Evolutionary conservation across 176 grass and related monocot species (phyloP).

Genomic region (Cenchrus americanus): DNA sequence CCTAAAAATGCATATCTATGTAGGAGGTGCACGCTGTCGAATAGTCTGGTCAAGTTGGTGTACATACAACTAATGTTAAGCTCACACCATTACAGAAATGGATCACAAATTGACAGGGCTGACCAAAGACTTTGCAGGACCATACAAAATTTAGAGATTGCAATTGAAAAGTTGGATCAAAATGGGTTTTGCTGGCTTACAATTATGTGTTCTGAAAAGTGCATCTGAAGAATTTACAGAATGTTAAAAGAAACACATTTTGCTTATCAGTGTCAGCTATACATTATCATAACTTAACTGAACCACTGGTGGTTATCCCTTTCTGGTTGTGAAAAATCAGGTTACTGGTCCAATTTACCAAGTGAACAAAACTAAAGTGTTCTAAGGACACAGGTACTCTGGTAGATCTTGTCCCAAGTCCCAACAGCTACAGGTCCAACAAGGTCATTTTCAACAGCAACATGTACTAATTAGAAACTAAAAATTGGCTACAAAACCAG

Average conservation of each 20-base stretch:
- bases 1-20: not conserved
- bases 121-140: not conserved
- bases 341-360: not conserved
- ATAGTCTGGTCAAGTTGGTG: not conserved
- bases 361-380: not conserved
- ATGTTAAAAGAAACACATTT: not conserved
- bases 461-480: not conserved
- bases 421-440: not conserved
- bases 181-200: constrained; percentile 9
- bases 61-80: not conserved
- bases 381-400: not conserved
- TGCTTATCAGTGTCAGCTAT: no score
- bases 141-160: not conserved
- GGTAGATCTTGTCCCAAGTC: not conserved
- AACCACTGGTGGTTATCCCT: not conserved
- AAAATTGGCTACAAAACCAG: not conserved
- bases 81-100: not conserved
- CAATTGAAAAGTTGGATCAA: not conserved
- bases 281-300: not conserved
- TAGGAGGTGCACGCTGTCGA: not conserved
- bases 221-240: not conserved
- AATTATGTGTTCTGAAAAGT: not conserved
- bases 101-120: not conserved
- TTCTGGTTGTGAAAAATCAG: not conserved
- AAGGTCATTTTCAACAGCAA: not conserved